Evolutionary conservation across 305 asterid species (phyloP).

Genomic region (Solanum hybrid): DNA sequence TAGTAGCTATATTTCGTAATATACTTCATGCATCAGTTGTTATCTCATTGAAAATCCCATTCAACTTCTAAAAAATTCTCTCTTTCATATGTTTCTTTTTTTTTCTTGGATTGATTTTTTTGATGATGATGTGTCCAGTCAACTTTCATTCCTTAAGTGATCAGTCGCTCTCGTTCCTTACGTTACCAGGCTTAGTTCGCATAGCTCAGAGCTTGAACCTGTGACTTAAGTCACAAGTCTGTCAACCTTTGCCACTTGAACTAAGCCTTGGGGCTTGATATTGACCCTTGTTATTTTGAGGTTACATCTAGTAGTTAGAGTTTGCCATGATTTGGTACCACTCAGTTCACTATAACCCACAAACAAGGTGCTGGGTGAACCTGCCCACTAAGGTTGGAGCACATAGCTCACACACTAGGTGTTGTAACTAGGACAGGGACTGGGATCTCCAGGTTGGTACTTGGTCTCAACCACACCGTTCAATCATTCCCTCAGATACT

Average conservation of each 20-base stretch:
- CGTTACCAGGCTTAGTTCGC: background rate
- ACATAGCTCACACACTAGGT: background rate
- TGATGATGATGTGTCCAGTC: background rate
- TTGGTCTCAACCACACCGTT: background rate
- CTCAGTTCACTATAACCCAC: background rate
- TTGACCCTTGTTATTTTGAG: background rate
- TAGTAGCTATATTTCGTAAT: background rate
- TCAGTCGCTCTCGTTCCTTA: background rate
- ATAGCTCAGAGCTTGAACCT: background rate
- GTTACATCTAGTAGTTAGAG: background rate
- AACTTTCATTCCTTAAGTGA: background rate
- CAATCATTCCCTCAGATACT: background rate
- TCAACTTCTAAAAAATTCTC: background rate
- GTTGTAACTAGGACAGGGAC: background rate
- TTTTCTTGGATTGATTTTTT: background rate
- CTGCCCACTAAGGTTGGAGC: background rate
- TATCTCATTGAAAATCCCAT: background rate
- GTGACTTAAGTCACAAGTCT: background rate
- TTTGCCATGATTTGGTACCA: background rate
- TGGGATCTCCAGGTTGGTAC: background rate
- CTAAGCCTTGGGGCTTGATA: background rate
- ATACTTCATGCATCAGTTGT: background rate
- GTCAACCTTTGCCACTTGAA: background rate
- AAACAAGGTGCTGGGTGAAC: background rate
- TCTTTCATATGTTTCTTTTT: background rate